Evolutionary conservation across 768 basidiomycete genomes (phyloP).

Genomic region (Naganishia kalamii): DNA sequence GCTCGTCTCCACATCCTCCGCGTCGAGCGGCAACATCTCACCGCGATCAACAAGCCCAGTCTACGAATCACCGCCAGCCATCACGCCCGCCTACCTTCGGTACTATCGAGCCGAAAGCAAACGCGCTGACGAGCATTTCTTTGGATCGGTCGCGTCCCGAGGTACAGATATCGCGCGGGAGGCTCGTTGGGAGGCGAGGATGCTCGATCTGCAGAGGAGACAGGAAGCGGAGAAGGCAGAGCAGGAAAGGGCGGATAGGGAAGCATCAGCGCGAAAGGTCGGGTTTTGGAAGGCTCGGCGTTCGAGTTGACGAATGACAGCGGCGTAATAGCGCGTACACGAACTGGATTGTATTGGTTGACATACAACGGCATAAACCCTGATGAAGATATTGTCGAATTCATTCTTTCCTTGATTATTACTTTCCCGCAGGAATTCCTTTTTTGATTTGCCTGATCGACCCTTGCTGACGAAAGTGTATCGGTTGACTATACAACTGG

Average conservation of each 20-base stretch:
- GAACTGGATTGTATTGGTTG: constrained; percentile 14
- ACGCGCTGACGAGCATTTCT: neutral
- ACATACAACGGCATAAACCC: neutral
- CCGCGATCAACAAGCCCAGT: neutral
- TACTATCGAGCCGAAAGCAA: constrained; percentile 4
- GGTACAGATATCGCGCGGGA: constrained; percentile 4
- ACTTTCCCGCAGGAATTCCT: neutral
- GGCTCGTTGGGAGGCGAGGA: constrained; percentile 8
- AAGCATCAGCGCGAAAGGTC: neutral
- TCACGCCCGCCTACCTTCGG: constrained; percentile 10
- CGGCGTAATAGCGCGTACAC: neutral
- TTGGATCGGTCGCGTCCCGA: constrained; percentile 2
- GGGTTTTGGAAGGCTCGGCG: neutral
- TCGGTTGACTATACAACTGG: constrained; percentile 20
- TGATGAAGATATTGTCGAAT: neutral
- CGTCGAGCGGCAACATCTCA: neutral
- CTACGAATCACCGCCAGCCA: neutral
- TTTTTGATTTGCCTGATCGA: neutral
- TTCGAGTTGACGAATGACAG: neutral
- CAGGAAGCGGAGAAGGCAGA: neutral
- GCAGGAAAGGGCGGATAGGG: neutral
- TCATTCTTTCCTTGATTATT: neutral
- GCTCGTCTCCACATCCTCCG: neutral
- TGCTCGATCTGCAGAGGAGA: neutral
- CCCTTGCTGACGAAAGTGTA: neutral